Evolutionary conservation across 441 rosid genomes (phyloP).

Genomic region (Arabidopsis hybrid): DNA sequence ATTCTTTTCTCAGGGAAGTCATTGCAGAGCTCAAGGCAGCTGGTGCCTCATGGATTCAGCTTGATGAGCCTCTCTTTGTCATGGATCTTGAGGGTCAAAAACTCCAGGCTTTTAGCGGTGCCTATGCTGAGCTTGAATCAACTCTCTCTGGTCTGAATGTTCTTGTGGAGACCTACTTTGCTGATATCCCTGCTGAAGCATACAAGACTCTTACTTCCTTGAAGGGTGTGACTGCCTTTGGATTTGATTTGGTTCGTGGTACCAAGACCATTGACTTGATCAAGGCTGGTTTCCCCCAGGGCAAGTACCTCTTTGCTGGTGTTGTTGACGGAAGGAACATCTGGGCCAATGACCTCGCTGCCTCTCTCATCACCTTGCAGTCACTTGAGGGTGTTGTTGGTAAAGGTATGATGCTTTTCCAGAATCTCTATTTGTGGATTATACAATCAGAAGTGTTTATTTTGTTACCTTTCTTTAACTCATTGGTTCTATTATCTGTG

Average conservation of each 20-base stretch:
- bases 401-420: conserved; percentile 58
- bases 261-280: conserved; percentile 79
- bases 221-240: conserved; percentile 88
- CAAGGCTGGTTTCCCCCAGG: conserved; percentile 79
- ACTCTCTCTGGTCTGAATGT: conserved; percentile 86
- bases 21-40: conserved; percentile 91
- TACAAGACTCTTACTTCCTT: conserved; percentile 83
- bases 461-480: neutral
- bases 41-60: conserved; percentile 96
- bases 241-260: conserved; percentile 96
- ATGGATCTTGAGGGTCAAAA: conserved; percentile 89
- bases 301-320: conserved; percentile 93
- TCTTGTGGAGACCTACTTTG: conserved; percentile 91
- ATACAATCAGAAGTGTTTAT: neutral
- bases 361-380: conserved; percentile 67
- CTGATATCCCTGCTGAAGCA: conserved; percentile 86
- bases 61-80: conserved; percentile 92
- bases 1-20: conserved; percentile 70
- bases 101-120: conserved; percentile 80
- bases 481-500: conserved; percentile 11
- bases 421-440: neutral
- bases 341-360: conserved; percentile 96
- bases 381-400: conserved; percentile 81
- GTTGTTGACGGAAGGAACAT: conserved; percentile 98
- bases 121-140: conserved; percentile 80